Conservation (phyloP, 2,329 filamentous ascomycete genomes). For the Cryphonectria naterciae region DNA sequence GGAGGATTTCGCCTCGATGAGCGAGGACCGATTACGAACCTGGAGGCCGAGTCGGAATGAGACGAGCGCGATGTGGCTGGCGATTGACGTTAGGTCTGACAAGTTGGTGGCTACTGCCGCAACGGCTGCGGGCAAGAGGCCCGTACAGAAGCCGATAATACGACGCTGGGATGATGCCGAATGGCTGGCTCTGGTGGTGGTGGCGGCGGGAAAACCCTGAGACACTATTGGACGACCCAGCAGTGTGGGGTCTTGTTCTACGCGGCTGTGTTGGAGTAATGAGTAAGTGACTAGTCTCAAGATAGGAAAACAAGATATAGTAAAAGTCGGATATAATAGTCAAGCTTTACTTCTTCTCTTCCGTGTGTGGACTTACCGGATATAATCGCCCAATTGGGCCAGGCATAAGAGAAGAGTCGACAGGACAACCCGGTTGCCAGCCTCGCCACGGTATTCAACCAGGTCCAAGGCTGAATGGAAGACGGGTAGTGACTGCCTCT, state of each 20-base stretch:
- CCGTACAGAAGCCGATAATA: neutral
- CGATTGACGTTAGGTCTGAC: neutral
- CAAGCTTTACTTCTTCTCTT: too few relatives aligned
- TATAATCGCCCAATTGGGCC: neutral
- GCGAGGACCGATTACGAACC: neutral
- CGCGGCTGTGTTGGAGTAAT: neutral
- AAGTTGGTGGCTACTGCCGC: neutral
- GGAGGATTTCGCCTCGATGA: neutral
- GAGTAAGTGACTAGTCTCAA: neutral
- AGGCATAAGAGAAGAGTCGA: neutral
- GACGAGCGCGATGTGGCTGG: neutral
- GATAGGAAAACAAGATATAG: neutral
- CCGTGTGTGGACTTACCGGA: neutral
- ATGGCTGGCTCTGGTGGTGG: neutral
- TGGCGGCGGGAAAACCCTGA: neutral
- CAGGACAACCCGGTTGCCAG: neutral
- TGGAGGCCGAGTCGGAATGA: neutral
- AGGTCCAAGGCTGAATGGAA: neutral
- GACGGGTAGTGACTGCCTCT: neutral
- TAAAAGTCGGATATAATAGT: too few relatives aligned
- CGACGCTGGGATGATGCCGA: neutral
- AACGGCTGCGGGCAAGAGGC: neutral
- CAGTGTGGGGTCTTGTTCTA: neutral
- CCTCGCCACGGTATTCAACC: neutral
- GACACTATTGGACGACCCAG: neutral